Conservation (phyloP, 768 basidiomycete species). For the Suillus alpinus region DNA sequence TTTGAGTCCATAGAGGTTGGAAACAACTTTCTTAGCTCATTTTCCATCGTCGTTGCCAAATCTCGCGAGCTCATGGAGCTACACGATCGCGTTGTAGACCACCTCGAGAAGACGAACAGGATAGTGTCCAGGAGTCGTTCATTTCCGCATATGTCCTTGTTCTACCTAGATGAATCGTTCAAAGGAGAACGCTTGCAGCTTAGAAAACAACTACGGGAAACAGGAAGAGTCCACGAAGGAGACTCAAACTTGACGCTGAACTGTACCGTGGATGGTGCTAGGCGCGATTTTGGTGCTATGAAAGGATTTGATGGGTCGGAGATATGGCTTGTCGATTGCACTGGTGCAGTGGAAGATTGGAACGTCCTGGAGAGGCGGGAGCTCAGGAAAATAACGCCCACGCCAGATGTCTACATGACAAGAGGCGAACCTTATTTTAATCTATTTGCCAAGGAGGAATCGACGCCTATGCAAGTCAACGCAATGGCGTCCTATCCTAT, state of each 20-base stretch:
- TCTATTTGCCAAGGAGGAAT: not conserved
- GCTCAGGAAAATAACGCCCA: not conserved
- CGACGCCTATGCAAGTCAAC: not conserved
- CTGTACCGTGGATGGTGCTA: not conserved
- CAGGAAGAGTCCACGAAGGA: not conserved
- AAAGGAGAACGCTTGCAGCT: not conserved
- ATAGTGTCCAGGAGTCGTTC: not conserved
- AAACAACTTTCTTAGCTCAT: not conserved
- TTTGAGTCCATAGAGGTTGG: slow-evolving; percentile 1
- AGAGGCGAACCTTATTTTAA: not conserved
- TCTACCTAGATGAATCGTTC: not conserved
- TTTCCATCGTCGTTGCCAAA: not conserved
- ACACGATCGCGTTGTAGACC: not conserved
- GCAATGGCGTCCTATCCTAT: not conserved
- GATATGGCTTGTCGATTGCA: not conserved
- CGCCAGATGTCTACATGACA: not conserved
- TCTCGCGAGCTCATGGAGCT: not conserved
- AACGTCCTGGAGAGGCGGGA: not conserved
- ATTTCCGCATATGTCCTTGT: not conserved
- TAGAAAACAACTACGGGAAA: not conserved
- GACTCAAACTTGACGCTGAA: not conserved
- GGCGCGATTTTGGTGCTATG: not conserved
- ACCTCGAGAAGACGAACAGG: not conserved
- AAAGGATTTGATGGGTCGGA: not conserved
- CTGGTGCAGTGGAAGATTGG: not conserved